Evolutionary conservation across 23 red algal species (phyloP).

Genomic region (Gracilaria domingensis): DNA sequence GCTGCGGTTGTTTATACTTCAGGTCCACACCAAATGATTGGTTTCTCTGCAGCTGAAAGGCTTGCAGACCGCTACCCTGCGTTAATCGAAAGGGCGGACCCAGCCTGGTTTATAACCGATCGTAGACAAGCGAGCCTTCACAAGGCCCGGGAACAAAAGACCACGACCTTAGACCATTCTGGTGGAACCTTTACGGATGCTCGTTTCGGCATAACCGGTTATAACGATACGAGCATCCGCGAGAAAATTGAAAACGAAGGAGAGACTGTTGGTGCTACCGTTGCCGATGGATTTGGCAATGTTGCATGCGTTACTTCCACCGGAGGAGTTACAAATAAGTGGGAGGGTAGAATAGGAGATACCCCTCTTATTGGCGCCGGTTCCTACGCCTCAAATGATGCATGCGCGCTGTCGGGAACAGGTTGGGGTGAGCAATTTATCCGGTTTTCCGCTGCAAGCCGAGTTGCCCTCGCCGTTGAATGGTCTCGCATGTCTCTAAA

Average conservation of each 20-base stretch:
- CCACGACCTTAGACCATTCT: conserved; percentile 38
- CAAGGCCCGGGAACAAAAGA: conserved; percentile 20
- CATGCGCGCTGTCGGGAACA: conserved; percentile 63
- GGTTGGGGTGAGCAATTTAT: conserved; percentile 76
- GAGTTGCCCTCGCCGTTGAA: conserved; percentile 57
- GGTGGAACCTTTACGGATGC: conserved; percentile 19
- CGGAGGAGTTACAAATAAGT: conserved; percentile 80
- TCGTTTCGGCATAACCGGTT: too few relatives aligned
- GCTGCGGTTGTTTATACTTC: conserved; percentile 57
- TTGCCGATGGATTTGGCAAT: conserved; percentile 68
- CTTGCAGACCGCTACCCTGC: conserved; percentile 31
- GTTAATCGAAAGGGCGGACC: conserved; percentile 48
- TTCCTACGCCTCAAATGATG: conserved; percentile 73
- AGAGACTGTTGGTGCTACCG: conserved; percentile 76
- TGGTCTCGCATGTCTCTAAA: conserved; percentile 52
- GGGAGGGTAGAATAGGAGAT: conserved; percentile 79
- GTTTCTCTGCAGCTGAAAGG: conserved; percentile 49
- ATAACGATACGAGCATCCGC: background rate
- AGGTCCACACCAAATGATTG: conserved; percentile 46
- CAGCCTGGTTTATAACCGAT: conserved; percentile 58
- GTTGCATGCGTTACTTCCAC: conserved; percentile 85
- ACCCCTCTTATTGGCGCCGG: conserved; percentile 78
- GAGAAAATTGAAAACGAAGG: conserved; percentile 31
- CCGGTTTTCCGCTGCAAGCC: conserved; percentile 41
- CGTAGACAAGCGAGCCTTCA: conserved; percentile 30